Evolutionary conservation across 2,329 filamentous ascomycete genomes (phyloP), one percentile per base, ranked within the genome.

Genomic region (Mollisiaceae sp.): DNA sequence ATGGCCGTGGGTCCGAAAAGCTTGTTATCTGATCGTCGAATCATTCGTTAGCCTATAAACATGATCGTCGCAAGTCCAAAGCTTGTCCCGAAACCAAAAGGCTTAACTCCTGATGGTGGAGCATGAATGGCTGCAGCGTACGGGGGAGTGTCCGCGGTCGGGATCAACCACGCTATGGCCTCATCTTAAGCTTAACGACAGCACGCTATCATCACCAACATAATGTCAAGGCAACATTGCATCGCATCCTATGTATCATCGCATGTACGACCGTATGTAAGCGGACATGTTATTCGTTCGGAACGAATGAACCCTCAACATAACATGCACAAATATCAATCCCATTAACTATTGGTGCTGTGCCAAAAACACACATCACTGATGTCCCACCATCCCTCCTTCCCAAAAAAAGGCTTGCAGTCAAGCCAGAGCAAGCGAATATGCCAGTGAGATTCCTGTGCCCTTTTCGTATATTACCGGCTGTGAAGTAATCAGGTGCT

Each of bases 271-370:
- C 38, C 38, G 45, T 22, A 24, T 50, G 45, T 50, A n/a, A 50
- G 41, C n/a, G 41, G 41, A n/a, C 6, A 15, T 43, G 2, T 41
- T 43, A 43, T 18, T 43, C 41, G 41, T 43, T 15, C 41, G 41
- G 5, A n/a, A 15, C 41, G 41, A n/a, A 50, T n/a, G 45, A 11
- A 9, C 22, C 45, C 45, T 50, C 45, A 50, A n/a, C 45, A 50
- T 9, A 50, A 50, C 11, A 50, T 50, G 45, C 20, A 50, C 45
- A 50, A 47, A 50, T 50, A 50, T 50, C 45, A 50, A 50, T 50
- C 45, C 11, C 2, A 50, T 50, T 20, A 18, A 20, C 20, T 12
- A 12, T 20, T n/a, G n/a, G n/a, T 22, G 4, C n/a, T 50, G 45
- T 50, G 1, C 45, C 18, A 22, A n/a, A 50, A 20, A n/a, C 8